Conservation (phyloP, 208 protist genomes). For the Acanthamoeba castellanii region DNA sequence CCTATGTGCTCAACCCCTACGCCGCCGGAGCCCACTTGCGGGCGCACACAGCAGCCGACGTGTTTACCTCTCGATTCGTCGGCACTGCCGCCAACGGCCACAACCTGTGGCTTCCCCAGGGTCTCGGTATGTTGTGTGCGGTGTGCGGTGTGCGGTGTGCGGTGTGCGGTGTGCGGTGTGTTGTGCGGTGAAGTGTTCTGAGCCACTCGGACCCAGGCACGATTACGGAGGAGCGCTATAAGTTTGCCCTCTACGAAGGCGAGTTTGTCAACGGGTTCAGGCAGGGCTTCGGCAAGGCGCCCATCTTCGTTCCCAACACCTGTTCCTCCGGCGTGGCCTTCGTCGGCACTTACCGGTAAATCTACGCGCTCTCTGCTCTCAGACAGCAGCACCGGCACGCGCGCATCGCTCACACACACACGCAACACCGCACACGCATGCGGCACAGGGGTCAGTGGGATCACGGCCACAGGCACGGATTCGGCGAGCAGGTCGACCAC, state of each 20-base stretch:
- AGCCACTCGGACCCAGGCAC: neutral
- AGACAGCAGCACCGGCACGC: no score
- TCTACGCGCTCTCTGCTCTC: neutral
- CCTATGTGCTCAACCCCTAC: no score
- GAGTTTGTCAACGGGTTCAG: constrained; percentile 39
- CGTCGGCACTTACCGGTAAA: neutral
- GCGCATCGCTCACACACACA: no score
- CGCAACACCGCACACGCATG: neutral
- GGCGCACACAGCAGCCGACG: neutral
- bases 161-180: neutral
- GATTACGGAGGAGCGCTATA: neutral
- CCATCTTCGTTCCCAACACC: neutral
- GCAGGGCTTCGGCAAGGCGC: constrained; percentile 48
- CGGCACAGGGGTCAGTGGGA: constrained; percentile 15
- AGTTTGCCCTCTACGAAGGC: constrained; percentile 32
- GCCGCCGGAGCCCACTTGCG: no score
- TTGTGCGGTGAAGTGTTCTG: no score
- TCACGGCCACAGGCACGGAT: neutral
- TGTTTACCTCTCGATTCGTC: neutral
- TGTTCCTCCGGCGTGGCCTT: neutral
- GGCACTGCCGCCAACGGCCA: neutral
- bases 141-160: neutral
- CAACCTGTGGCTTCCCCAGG: neutral
- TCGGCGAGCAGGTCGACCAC: constrained; percentile 20
- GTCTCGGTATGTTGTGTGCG: neutral